Evolutionary conservation across 2,329 filamentous ascomycete species (phyloP), one percentile per base, ranked within the genome.

Genomic region (Colletotrichum gigasporum): DNA sequence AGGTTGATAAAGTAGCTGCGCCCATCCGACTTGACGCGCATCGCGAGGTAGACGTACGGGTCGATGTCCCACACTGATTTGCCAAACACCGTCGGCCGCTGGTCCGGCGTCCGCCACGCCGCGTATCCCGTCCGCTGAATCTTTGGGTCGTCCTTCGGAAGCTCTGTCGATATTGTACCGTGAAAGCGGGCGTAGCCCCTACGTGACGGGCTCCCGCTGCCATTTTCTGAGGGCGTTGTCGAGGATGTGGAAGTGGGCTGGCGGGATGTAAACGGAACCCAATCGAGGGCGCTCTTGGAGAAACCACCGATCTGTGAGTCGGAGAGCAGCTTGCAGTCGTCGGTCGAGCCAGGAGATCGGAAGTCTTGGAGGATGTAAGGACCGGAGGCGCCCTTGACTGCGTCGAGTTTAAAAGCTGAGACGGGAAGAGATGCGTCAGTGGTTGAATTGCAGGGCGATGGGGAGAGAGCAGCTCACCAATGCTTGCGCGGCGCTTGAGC

Each of bases 1-100:
- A 99, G 82, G 77, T 99, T 99, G 72, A 99, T 88, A 62, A 97
- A 93, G 81, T 98, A 99, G 71, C 92, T 91, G 63, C 96, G 85
- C 14, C 94, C 94, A 74, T 98, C 96, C 3, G 92, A 95, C 76
- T 94, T 96, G 71, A 99, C 85, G 12, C 94, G 90, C 72, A 99
- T 79, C 0, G 93, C 95, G 9, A 99, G 89, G 78, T 94, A 97
- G 11, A 86, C 82, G 79, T 97, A 98, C 3, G 92, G 90, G 72
- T 97, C 94, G 54, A 97, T 90, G 74, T 98, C 91, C 93, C 93
- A 97, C 20, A 93, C 81, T 32, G 91, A 83, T 59, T 90, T 90
- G 39, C 96, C 96, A 72, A 98, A 97, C n/a, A 97, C 77, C 18
- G 93, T 96, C 8, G 88, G 80, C 4, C 85, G 85, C 48, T 90